Evolutionary conservation across 106 monocot species (phyloP).

Genomic region (Iris macrosiphon): DNA sequence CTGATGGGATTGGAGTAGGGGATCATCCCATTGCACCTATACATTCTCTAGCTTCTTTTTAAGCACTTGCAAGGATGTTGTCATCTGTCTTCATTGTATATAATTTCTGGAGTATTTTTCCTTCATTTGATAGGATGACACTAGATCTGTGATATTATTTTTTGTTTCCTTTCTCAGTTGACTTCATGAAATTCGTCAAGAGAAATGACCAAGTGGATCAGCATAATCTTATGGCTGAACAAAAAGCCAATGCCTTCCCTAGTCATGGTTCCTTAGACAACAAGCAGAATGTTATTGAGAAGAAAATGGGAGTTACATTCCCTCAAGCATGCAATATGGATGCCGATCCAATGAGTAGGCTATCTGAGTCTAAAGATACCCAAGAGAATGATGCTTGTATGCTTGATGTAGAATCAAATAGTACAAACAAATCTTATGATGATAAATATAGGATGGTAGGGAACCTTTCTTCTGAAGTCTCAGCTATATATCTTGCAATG

Average conservation of each 20-base stretch:
- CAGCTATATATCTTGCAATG: conserved; percentile 90
- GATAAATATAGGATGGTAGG: conserved; percentile 46
- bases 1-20: too few species aligned
- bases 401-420: conserved; percentile 9
- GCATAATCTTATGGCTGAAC: conserved; percentile 9
- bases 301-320: not conserved
- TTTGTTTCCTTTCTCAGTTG: conserved; percentile 17
- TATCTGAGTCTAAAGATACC: not conserved
- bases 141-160: too few species aligned
- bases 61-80: too few species aligned
- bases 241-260: conserved; percentile 5
- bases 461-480: conserved; percentile 80
- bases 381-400: conserved; percentile 8
- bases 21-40: too few species aligned
- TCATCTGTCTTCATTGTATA: too few species aligned
- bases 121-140: too few species aligned
- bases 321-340: conserved; percentile 7
- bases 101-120: too few species aligned
- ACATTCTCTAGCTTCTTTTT: too few species aligned
- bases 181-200: conserved; percentile 18
- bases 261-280: not conserved
- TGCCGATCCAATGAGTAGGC: not conserved
- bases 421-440: conserved; percentile 18
- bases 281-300: conserved; percentile 1
- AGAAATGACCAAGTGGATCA: conserved; percentile 8